Evolutionary conservation across 2,329 filamentous ascomycete genomes (phyloP), one percentile per base, ranked within the genome.

Genomic region (Colletotrichum endophyticum): DNA sequence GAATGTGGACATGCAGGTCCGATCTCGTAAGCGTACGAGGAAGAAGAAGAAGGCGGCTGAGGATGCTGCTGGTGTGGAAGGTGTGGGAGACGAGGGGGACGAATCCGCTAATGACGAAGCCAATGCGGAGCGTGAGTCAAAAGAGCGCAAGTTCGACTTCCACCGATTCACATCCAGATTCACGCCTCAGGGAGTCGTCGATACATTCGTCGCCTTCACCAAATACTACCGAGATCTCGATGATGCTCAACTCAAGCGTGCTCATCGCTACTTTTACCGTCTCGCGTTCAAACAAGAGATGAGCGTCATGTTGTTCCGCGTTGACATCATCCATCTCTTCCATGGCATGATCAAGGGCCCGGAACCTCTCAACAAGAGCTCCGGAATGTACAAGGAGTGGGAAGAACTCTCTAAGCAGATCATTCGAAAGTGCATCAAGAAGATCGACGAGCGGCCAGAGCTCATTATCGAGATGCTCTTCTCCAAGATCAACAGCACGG

Each of bases 271-370:
- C 84, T 96, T 99, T 81, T 98, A 99, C 82, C 94, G 96, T 0
- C 90, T 98, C 13, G 96, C 96, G 0, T 99, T 99, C 88, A 99
- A 99, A 86, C 95, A 98, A 84, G 95, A 98, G 63, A 93, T 97
- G 87, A 93, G 93, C 73, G 93, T 98, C 27, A 91, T 98, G 86
- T 89, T 99, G 2, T 99, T 96, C 85, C 92, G 96, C 12, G 91
- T 98, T 7, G 97, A 99, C 82, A 98, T 98, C 44, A 92, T 99
- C 63, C 92, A 95, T 59, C 89, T 99, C 2, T 93, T 99, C 66
- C 93, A 98, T 82, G 94, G 92, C 81, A 96, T 99, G 92, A 94
- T 99, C 84, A 98, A 98, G 83, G 96, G 96, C 0, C 95, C 95
- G 0, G 92, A 95, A 75, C 92, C 94, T 2, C 86, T 99, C 36